These are phyloP conservation scores for Ustilaginoidea virens DNA, from an alignment of 2,329 filamentous ascomycete species.

Conservation along the genomic window DNA sequence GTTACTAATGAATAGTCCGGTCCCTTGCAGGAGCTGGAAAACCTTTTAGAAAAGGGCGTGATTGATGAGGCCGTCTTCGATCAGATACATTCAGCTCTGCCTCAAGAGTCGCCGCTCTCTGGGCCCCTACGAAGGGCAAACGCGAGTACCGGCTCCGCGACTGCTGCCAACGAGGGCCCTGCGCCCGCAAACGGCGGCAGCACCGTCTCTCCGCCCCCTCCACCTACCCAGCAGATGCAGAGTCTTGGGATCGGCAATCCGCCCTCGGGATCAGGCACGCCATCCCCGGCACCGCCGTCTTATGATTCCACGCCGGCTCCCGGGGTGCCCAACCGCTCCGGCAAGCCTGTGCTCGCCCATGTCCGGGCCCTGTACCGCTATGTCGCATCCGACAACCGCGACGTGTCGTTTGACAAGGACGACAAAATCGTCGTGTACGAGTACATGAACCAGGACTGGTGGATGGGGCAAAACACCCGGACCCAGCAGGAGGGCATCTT, in stretches of 20 bases:
- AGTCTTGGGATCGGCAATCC: slow-evolving; percentile 20
- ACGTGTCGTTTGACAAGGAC: slow-evolving; percentile 66
- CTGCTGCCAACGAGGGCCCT: slow-evolving; percentile 16
- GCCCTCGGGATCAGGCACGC: slow-evolving; percentile 4
- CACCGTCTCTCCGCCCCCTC: slow-evolving; percentile 15
- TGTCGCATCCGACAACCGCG: slow-evolving; percentile 61
- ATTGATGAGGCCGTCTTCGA: slow-evolving; percentile 65
- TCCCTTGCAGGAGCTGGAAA: slow-evolving; percentile 86
- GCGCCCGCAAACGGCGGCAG: slow-evolving; percentile 10
- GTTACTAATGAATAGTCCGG: no score
- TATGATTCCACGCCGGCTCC: slow-evolving; percentile 33
- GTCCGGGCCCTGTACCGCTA: slow-evolving; percentile 79
- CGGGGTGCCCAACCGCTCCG: slow-evolving; percentile 23
- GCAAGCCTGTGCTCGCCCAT: slow-evolving; percentile 48
- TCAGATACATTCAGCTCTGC: slow-evolving; percentile 59
- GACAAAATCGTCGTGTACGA: slow-evolving; percentile 70
- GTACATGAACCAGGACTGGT: slow-evolving; percentile 97
- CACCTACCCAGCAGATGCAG: slow-evolving; percentile 24
- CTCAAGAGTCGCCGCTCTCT: slow-evolving; percentile 48
- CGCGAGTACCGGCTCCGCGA: slow-evolving; percentile 15
- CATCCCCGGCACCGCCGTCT: slow-evolving; percentile 30
- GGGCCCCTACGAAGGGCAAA: slow-evolving; percentile 27
- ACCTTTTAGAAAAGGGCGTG: slow-evolving; percentile 67
- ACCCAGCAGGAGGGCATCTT: slow-evolving; percentile 85
- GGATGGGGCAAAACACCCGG: slow-evolving; percentile 74